Percentiles rank a stretch among this genome's conserved stretches.
These are phyloP conservation scores for Saksenaea vasiformis DNA, from an alignment of 371 early-diverging fungal genomes.

Conservation along the genomic window DNA sequence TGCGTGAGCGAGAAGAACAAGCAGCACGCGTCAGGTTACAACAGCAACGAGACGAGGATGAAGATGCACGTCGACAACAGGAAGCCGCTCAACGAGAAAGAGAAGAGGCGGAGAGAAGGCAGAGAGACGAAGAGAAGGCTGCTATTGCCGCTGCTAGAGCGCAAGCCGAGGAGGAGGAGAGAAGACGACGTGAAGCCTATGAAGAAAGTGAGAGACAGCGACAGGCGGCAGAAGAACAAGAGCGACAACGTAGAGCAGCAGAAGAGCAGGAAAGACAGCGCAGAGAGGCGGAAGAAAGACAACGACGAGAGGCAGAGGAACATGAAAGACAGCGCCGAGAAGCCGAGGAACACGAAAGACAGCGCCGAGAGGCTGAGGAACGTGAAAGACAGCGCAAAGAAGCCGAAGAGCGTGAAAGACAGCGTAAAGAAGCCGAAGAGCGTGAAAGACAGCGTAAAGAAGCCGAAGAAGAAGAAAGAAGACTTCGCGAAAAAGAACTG, in stretches of 20 bases:
- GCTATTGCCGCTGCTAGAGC: conserved; percentile 6
- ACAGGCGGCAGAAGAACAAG: conserved; percentile 23
- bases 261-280: conserved; percentile 17
- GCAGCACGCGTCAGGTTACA: conserved; percentile 16
- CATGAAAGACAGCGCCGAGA: conserved; percentile 7
- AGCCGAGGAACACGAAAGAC: conserved; percentile 17
- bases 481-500: conserved; percentile 5
- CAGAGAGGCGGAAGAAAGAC: conserved; percentile 27
- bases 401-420: conserved; percentile 25
- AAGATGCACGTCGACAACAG: conserved; percentile 24
- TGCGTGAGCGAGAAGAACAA: conserved; percentile 56
- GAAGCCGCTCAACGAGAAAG: not conserved
- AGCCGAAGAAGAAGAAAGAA: conserved; percentile 16
- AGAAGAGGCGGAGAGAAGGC: conserved; percentile 32
- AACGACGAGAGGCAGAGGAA: conserved; percentile 28
- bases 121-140: conserved; percentile 9
- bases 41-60: conserved; percentile 14
- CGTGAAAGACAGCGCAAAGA: conserved; percentile 23
- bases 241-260: conserved; percentile 17
- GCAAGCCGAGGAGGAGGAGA: conserved; percentile 23
- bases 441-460: conserved; percentile 15
- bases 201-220: conserved; percentile 19
- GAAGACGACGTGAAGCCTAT: conserved; percentile 13
- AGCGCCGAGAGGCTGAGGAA: conserved; percentile 23
- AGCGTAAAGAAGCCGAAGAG: conserved; percentile 26